A percentile compares a stretch with the other conserved stretches of the same genome.
phyloP scores from a whole-genome alignment of 352 stramenopile species.

The Globisporangium orthogonon region DNA sequence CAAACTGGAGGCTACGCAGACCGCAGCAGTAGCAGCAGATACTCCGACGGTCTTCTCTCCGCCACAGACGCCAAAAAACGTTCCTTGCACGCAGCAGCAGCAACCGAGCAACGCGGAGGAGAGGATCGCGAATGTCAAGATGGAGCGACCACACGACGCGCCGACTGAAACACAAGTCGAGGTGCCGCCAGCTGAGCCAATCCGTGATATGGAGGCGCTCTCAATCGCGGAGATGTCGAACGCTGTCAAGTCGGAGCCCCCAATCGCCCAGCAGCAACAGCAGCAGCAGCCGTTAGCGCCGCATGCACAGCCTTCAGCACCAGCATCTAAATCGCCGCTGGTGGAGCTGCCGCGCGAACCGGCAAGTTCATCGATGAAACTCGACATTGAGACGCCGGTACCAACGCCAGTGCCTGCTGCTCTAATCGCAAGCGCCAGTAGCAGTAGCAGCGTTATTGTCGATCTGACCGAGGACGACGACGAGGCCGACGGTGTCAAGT shows the following conservation, averaged over 20 bases:
- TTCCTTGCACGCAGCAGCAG: too few species aligned
- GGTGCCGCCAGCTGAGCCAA: slow-evolving; percentile 1
- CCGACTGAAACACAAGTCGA: too few species aligned
- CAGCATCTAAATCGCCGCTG: not conserved
- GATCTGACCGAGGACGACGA: slow-evolving; percentile 27
- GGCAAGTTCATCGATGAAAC: not conserved
- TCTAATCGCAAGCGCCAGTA: not conserved
- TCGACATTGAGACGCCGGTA: not conserved
- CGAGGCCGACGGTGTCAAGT: slow-evolving; percentile 2
- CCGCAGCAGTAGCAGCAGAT: not conserved
- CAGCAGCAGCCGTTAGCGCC: not conserved
- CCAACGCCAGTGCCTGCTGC: slow-evolving; percentile 21
- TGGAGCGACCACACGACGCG: slow-evolving; percentile 7
- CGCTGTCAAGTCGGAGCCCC: not conserved
- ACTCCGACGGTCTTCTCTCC: not conserved
- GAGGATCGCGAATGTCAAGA: slow-evolving; percentile 10
- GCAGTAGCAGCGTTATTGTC: slow-evolving; percentile 9
- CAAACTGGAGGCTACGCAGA: not conserved
- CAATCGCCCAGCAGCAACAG: not conserved
- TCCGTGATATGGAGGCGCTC: slow-evolving; percentile 9
- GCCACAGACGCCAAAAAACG: not conserved
- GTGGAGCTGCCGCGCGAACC: not conserved
- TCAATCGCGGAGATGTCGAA: slow-evolving; percentile 14
- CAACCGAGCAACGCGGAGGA: not conserved
- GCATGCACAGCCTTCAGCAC: not conserved